Base-by-base conservation (phyloP, 495 filamentous ascomycete genomes). In the Podospora australis region DNA sequence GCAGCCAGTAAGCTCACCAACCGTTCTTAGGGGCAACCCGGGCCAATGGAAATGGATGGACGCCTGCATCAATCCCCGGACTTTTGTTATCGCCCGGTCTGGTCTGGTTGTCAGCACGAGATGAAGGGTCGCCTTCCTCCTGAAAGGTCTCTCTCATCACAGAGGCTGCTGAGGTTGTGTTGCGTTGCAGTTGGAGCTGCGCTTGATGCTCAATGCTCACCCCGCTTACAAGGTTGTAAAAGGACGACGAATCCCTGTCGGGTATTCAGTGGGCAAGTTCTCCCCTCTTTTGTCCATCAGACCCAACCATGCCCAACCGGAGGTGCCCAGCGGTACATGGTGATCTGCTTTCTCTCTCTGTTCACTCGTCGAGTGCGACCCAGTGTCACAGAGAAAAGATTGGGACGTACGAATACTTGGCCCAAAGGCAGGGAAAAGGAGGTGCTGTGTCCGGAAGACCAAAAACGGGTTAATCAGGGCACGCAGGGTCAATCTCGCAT, bases 301-400 rank as follows among this genome's bases (percentile, higher is more conserved):
- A 50, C 60, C 60, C 60, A 63, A 63, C 58, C 52, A 58, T 51
- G 52, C 49, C 58, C 49, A 45, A 50, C 44, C 16, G 11, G 23
- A 28, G 23, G 17, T 34, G 22, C 14, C 24, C 48, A n/a, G 32
- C 10, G 22, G 36, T 22, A 32, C 34, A 38, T 43, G 25, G 42
- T 42, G 24, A 16, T 8, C n/a, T n/a, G n/a, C n/a, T n/a, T n/a
- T n/a, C n/a, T n/a, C n/a, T n/a, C n/a, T n/a, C n/a, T n/a, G n/a
- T n/a, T n/a, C n/a, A n/a, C n/a, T n/a, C n/a, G n/a, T n/a, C n/a
- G n/a, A n/a, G n/a, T n/a, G n/a, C n/a, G n/a, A n/a, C n/a, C n/a
- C n/a, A n/a, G n/a, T n/a, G n/a, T n/a, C n/a, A n/a, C n/a, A n/a
- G n/a, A n/a, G n/a, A n/a, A n/a, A n/a, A n/a, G n/a, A n/a, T n/a